phyloP scores from a whole-genome alignment of 768 basidiomycete genomes.

The Pisolithus sp. region DNA sequence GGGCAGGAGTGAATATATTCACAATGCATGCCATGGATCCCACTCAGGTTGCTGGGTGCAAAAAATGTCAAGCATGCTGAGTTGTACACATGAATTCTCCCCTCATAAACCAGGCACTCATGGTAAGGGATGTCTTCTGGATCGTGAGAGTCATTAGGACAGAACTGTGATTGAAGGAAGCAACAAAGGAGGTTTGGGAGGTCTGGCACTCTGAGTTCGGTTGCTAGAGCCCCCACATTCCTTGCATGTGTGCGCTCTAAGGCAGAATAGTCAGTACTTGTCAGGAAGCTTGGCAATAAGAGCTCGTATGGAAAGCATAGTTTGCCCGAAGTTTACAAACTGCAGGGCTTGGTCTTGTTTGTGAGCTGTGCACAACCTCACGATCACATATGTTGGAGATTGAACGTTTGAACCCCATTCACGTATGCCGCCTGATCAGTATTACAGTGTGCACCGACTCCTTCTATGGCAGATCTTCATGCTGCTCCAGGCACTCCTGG shows the following conservation, averaged over 20 bases:
- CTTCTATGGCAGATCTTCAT: no score
- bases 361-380: no score
- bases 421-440: no score
- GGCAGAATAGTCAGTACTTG: background rate
- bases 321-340: no score
- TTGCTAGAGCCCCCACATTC: background rate
- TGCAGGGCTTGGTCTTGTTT: no score
- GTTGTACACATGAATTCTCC: slow-evolving; percentile 6
- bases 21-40: slow-evolving; percentile 17
- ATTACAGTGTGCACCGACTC: no score
- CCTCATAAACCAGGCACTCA: background rate
- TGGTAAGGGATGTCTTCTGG: background rate
- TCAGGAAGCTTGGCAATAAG: background rate
- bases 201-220: background rate
- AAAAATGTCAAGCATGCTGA: slow-evolving; percentile 20
- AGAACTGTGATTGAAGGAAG: slow-evolving; percentile 3
- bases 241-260: background rate
- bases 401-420: no score
- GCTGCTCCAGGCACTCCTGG: no score
- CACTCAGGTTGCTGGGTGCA: no score
- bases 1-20: slow-evolving; percentile 19
- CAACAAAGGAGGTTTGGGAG: background rate
- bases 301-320: no score
- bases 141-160: slow-evolving; percentile 7
- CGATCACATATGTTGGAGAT: no score